Percentiles rank a stretch among this genome's conserved stretches.
These are phyloP conservation scores for Botrytis deweyae DNA, from an alignment of 2,329 filamentous ascomycete genomes.

Conservation along the genomic window DNA sequence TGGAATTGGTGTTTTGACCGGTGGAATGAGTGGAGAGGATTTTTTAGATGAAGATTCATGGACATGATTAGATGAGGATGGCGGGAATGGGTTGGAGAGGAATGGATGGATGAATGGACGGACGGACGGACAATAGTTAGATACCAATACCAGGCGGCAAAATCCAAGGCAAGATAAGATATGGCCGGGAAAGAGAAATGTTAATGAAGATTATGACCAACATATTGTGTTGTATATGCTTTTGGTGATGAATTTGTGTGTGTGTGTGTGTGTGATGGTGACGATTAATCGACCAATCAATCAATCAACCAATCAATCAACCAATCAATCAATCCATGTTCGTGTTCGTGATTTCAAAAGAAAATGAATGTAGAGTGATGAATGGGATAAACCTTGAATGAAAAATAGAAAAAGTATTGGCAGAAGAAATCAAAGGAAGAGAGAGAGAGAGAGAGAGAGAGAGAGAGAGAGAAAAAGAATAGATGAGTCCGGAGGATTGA, in stretches of 20 bases:
- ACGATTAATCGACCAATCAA: background rate
- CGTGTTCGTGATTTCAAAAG: background rate
- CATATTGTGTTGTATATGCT: background rate
- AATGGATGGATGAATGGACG: background rate
- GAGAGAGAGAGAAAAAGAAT: background rate
- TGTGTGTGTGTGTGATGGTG: background rate
- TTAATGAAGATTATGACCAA: conserved; percentile 21
- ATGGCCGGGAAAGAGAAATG: background rate
- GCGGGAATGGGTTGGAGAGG: background rate
- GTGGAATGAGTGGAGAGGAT: background rate
- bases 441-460: too few species aligned
- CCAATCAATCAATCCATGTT: background rate
- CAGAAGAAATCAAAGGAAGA: background rate
- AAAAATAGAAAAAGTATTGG: background rate
- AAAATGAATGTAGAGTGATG: background rate
- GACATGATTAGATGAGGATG: conserved; percentile 16
- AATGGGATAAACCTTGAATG: background rate
- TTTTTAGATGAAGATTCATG: conserved; percentile 11
- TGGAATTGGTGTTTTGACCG: conserved; percentile 3
- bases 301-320: background rate
- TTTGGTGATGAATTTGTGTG: background rate
- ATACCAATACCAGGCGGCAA: conserved; percentile 15
- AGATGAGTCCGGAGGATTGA: background rate
- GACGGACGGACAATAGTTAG: conserved; percentile 8
- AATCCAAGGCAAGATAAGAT: conserved; percentile 1